A percentile compares a stretch with the other conserved stretches of the same genome.
Evolutionary conservation across 306 rosid genomes (phyloP).

Genomic region (Cyamopsis tetragonoloba): DNA sequence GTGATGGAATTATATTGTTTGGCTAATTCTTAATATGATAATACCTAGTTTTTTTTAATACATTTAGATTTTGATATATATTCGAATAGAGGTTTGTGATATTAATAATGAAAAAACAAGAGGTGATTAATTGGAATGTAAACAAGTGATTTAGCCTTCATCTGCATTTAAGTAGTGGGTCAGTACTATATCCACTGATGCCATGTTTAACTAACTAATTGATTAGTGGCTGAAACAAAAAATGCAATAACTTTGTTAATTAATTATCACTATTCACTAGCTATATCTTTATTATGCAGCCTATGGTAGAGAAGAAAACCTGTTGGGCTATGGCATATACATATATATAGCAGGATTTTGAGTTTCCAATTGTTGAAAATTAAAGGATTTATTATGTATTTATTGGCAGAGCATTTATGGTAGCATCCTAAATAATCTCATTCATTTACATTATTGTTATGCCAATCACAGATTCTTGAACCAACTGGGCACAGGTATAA

Average conservation of each 20-base stretch:
- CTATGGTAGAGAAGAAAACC: not conserved
- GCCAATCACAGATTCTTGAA: too few species aligned
- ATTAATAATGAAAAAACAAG: not conserved
- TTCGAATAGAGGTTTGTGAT: not conserved
- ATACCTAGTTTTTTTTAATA: not conserved
- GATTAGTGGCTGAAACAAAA: not conserved
- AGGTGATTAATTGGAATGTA: not conserved
- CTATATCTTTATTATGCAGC: not conserved
- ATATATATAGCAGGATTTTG: not conserved
- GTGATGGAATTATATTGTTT: not conserved
- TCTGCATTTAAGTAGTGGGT: conserved; percentile 1
- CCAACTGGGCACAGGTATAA: too few species aligned
- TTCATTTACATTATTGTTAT: too few species aligned
- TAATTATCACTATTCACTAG: too few species aligned
- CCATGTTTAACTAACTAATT: not conserved
- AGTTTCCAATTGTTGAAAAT: not conserved
- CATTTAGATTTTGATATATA: not conserved
- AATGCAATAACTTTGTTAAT: conserved; percentile 5
- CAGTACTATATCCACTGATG: not conserved
- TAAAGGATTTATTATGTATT: not conserved
- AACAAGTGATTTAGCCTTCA: not conserved
- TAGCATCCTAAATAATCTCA: too few species aligned
- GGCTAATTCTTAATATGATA: not conserved
- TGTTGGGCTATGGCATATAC: not conserved
- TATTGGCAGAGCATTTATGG: not conserved